These are phyloP conservation scores for Rhodotorula sp. DNA, from an alignment of 1,284 basidiomycete genomes.

Conservation along the genomic window DNA sequence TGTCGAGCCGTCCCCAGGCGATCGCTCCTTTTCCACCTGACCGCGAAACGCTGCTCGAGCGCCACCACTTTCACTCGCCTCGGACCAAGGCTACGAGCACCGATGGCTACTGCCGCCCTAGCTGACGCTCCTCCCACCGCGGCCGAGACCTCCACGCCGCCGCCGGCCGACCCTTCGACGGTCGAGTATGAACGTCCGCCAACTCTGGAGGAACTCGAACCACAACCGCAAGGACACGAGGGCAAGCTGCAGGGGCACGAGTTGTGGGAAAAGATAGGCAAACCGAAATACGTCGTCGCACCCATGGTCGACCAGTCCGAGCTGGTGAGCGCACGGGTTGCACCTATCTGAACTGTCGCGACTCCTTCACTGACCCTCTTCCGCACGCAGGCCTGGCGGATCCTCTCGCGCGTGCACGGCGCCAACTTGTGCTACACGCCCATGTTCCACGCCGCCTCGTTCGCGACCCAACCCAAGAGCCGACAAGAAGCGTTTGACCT, in stretches of 20 bases:
- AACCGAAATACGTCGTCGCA: constrained; percentile 84
- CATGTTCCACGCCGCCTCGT: constrained; percentile 96
- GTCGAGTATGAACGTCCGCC: not conserved
- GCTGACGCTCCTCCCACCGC: too few relatives aligned
- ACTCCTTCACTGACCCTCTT: too few relatives aligned
- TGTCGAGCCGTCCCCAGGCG: too few relatives aligned
- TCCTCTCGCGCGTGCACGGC: constrained; percentile 82
- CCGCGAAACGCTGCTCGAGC: not conserved
- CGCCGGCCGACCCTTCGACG: not conserved
- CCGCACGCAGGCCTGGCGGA: constrained; percentile 73
- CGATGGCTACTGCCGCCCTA: not conserved
- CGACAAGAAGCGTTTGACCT: constrained; percentile 70
- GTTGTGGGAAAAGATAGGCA: constrained; percentile 77
- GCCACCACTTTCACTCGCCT: not conserved
- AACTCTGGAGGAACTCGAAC: constrained; percentile 4
- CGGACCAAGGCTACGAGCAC: not conserved
- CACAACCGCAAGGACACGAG: constrained; percentile 6
- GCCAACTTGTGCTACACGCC: constrained; percentile 84
- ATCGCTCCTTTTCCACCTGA: too few relatives aligned
- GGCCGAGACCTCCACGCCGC: too few relatives aligned
- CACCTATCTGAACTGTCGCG: too few relatives aligned
- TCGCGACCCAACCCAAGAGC: constrained; percentile 60
- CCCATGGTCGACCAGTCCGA: constrained; percentile 99
- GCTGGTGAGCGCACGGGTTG: constrained; percentile 58
- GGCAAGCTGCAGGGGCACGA: constrained; percentile 61